Evolutionary conservation across 2,329 filamentous ascomycete genomes (phyloP).

Genomic region (Penicillium sp.): DNA sequence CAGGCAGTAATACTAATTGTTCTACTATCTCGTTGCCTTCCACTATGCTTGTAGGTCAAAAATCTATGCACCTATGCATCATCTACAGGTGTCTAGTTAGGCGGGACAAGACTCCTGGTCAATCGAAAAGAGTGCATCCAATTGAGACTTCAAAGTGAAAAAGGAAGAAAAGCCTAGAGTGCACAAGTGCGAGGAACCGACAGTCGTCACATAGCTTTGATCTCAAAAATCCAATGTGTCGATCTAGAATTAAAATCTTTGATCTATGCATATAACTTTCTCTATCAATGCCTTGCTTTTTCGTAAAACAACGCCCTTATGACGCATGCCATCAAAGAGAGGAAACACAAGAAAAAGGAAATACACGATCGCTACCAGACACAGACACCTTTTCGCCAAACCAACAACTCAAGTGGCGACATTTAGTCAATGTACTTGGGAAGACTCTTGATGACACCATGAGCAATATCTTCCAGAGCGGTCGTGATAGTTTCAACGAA

Average conservation of each 20-base stretch:
- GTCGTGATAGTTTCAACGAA: slow-evolving; percentile 46
- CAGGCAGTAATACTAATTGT: neutral
- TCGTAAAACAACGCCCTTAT: slow-evolving; percentile 5
- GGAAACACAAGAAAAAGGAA: slow-evolving; percentile 2
- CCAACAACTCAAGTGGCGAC: neutral
- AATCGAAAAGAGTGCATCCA: too few species aligned
- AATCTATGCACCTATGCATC: neutral
- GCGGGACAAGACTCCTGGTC: too few species aligned
- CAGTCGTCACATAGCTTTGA: neutral
- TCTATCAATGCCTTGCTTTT: slow-evolving; percentile 17
- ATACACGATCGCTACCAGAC: slow-evolving; percentile 16
- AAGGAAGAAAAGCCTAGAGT: too few species aligned
- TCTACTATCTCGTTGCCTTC: neutral
- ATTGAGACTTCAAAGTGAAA: too few species aligned
- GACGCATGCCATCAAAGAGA: slow-evolving; percentile 4
- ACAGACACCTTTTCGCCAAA: slow-evolving; percentile 4
- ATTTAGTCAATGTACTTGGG: slow-evolving; percentile 46
- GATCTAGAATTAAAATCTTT: neutral
- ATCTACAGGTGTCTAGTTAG: too few species aligned
- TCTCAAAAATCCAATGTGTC: neutral
- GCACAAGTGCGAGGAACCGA: too few species aligned
- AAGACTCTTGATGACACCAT: slow-evolving; percentile 48
- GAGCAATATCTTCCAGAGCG: slow-evolving; percentile 46
- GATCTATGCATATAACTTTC: neutral
- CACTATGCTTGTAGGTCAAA: neutral